Base-by-base conservation (phyloP, 129 eudicot genomes). In the Logfia minima region DNA sequence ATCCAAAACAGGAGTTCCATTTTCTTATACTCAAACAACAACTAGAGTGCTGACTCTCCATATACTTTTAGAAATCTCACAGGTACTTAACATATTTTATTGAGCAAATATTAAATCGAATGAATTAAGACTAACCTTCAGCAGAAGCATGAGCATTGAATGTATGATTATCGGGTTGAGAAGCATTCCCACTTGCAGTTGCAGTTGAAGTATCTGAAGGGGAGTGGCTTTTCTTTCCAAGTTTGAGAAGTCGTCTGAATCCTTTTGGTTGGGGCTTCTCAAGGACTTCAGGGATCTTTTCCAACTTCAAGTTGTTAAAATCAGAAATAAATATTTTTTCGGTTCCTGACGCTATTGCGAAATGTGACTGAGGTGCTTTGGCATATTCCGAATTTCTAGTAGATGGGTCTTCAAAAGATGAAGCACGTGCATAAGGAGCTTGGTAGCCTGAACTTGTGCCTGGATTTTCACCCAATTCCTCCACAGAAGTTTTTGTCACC, bases 361-460 rank as follows among this genome's bases (percentile, higher is more conserved):
- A 70, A 70, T 75, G 75, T 67, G 81, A n/a, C 51, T 72, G 85
- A 7, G 92, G 91, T 53, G 88, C 90, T 83, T 89, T 87, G 3
- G 84, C 88, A 71, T 87, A 87, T 61, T 91, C 91, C 16, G 91
- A 83, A 61, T 78, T 80, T 77, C 78, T 72, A 69, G 96, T 85
- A 67, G 80, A 88, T 43, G 93, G 92, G 62, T 91, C 90, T 72
- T 94, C 98, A 29, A 91, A 61, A 45, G 97, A 93, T 66, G 97
- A 91, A 76, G 66, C 84, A 39, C 91, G 86, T 61, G 98, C 96
- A 80, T 77, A 70, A 32, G 97, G 96, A 35, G 96, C 91, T 58
- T 82, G 77, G 73, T 88, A 78, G 60, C 86, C 74, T 69, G 84
- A 55, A 52, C 74, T 59, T 39, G 60, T 58, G 31, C 64, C 81